A percentile compares a stretch with the other conserved stretches of the same genome.
These are phyloP conservation scores for Blastomyces parvus DNA, from an alignment of 2,329 filamentous ascomycete species.

Conservation along the genomic window DNA sequence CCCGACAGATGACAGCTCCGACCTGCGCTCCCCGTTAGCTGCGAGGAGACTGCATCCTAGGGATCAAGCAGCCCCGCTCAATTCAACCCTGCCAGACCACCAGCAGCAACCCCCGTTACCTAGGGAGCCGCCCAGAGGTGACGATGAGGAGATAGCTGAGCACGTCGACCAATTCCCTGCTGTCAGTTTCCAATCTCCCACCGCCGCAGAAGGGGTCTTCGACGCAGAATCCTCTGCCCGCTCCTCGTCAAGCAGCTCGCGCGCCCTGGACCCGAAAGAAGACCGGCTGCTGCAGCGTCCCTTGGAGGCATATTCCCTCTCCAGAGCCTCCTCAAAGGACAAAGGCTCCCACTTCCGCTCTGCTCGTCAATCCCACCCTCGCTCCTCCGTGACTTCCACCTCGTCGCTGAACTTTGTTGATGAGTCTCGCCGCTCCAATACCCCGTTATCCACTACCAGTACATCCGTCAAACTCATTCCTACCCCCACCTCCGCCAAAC, in stretches of 20 bases:
- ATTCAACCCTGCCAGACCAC: neutral
- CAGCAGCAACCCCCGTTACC: neutral
- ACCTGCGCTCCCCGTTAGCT: slow-evolving; percentile 1
- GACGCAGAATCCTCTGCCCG: slow-evolving; percentile 5
- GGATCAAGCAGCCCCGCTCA: neutral
- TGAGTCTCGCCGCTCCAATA: slow-evolving; percentile 18
- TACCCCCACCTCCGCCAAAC: neutral
- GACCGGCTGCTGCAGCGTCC: neutral
- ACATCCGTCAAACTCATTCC: slow-evolving; percentile 6
- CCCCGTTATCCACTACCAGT: neutral
- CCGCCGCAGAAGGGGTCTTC: slow-evolving; percentile 5
- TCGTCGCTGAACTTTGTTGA: slow-evolving; percentile 23
- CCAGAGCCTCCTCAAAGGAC: slow-evolving; percentile 15
- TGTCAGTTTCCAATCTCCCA: neutral
- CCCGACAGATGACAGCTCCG: slow-evolving; percentile 15
- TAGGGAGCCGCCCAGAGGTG: neutral
- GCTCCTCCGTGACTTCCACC: slow-evolving; percentile 15
- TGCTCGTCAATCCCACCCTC: slow-evolving; percentile 15
- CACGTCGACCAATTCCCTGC: slow-evolving; percentile 5
- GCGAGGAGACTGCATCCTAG: neutral
- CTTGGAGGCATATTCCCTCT: slow-evolving; percentile 12
- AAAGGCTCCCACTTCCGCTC: slow-evolving; percentile 7
- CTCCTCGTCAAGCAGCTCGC: slow-evolving; percentile 14
- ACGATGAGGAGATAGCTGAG: neutral
- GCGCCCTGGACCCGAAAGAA: slow-evolving; percentile 12